A percentile compares a stretch with the other conserved stretches of the same genome.
Evolutionary conservation across 768 basidiomycete genomes (phyloP).

Genomic region (Suillus tomentosus): DNA sequence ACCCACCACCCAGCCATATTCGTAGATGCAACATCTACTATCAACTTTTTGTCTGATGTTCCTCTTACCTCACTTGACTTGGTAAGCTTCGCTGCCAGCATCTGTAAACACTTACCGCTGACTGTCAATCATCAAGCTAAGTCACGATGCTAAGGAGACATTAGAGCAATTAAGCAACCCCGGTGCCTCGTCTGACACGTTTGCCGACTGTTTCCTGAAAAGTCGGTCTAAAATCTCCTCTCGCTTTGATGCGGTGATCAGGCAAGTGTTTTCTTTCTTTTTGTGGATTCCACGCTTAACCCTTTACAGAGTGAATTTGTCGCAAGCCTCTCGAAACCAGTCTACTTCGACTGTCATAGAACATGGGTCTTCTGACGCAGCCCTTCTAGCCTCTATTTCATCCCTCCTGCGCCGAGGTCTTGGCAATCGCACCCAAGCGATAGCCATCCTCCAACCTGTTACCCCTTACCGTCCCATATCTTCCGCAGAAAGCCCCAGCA

Average conservation of each 20-base stretch:
- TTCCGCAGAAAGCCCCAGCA: conserved; percentile 54
- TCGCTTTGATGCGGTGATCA: conserved; percentile 74
- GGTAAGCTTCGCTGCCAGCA: conserved; percentile 41
- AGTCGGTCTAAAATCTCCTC: conserved; percentile 64
- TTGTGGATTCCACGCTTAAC: conserved; percentile 9
- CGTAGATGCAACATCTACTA: conserved; percentile 74
- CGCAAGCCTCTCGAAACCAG: conserved; percentile 45
- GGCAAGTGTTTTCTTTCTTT: conserved; percentile 40
- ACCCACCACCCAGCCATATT: conserved; percentile 58
- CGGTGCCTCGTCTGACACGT: conserved; percentile 56
- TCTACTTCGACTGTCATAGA: conserved; percentile 46
- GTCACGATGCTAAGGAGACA: conserved; percentile 74
- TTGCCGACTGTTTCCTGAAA: conserved; percentile 70
- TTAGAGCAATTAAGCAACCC: conserved; percentile 60
- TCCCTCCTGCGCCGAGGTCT: conserved; percentile 64
- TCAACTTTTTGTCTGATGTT: conserved; percentile 78
- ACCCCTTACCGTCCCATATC: conserved; percentile 47
- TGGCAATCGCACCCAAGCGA: conserved; percentile 66
- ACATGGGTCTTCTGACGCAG: conserved; percentile 57
- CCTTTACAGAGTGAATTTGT: conserved; percentile 47
- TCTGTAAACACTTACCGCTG: conserved; percentile 3
- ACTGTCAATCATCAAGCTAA: conserved; percentile 50
- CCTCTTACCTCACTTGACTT: conserved; percentile 78
- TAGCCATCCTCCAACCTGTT: conserved; percentile 60
- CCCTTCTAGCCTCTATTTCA: conserved; percentile 55